A percentile compares a stretch with the other conserved stretches of the same genome.
Evolutionary conservation across 768 basidiomycete genomes (phyloP).

Genomic region (Agaricus subrufescens): DNA sequence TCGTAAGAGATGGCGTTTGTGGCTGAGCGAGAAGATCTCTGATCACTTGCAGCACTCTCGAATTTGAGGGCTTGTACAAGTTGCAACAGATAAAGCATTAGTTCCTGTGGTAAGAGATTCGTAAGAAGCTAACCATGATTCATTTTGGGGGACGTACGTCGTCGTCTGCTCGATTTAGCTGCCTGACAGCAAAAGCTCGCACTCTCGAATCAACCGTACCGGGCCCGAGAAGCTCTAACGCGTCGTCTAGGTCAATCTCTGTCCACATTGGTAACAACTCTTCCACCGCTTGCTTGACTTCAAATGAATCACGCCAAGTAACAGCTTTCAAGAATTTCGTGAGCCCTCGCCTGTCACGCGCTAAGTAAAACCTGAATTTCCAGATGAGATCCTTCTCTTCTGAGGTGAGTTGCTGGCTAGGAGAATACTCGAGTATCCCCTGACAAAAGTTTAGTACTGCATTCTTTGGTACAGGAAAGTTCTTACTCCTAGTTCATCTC

Average conservation of each 20-base stretch:
- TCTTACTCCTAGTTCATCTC: constrained; percentile 86
- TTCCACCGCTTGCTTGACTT: constrained; percentile 97
- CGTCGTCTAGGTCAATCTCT: constrained; percentile 95
- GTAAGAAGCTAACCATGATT: neutral
- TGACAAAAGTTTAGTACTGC: constrained; percentile 22
- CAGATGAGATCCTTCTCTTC: constrained; percentile 96
- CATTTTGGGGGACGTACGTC: constrained; percentile 36
- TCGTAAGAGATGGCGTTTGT: constrained; percentile 80
- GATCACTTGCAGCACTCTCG: constrained; percentile 77
- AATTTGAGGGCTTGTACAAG: constrained; percentile 98
- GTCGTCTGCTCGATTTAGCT: constrained; percentile 88
- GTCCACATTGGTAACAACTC: constrained; percentile 95
- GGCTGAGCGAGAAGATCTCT: constrained; percentile 66
- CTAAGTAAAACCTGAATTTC: constrained; percentile 99
- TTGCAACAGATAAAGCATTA: constrained; percentile 88
- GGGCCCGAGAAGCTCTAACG: constrained; percentile 90
- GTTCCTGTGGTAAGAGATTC: constrained; percentile 53
- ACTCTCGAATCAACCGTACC: constrained; percentile 88
- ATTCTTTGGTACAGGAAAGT: neutral
- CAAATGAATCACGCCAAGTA: constrained; percentile 93
- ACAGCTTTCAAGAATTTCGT: constrained; percentile 98
- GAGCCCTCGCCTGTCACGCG: constrained; percentile 85
- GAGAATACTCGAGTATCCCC: constrained; percentile 90
- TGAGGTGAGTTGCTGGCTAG: constrained; percentile 78
- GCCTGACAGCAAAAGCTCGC: constrained; percentile 88